Evolutionary conservation across 2,329 filamentous ascomycete genomes (phyloP).

Genomic region (Beauveria sp.): DNA sequence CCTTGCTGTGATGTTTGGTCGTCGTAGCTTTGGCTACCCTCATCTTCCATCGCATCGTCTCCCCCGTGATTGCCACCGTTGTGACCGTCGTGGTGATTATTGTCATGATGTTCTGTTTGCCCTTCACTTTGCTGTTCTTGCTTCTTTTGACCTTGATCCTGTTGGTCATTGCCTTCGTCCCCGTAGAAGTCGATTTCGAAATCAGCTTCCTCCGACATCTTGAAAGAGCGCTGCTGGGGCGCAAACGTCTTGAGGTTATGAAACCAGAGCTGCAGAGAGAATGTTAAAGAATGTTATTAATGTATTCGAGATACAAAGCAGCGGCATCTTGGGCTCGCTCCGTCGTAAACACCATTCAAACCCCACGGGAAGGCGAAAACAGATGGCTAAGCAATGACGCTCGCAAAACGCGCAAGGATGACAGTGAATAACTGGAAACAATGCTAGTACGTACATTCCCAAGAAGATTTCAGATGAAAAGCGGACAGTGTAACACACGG

Average conservation of each 20-base stretch:
- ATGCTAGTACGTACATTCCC: constrained; percentile 51
- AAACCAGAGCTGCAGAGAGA: constrained; percentile 6
- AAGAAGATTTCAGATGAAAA: constrained; percentile 11
- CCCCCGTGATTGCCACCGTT: constrained; percentile 29
- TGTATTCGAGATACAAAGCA: constrained; percentile 11
- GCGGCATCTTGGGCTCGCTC: background rate
- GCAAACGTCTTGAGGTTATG: background rate
- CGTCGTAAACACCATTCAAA: background rate
- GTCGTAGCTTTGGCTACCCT: constrained; percentile 30
- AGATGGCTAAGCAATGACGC: constrained; percentile 2
- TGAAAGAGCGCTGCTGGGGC: constrained; percentile 13
- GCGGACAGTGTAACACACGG: constrained; percentile 22
- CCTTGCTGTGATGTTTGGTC: constrained; percentile 36
- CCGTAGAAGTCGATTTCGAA: constrained; percentile 69
- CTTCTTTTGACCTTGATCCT: constrained; percentile 21
- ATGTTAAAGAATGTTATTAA: constrained; percentile 12
- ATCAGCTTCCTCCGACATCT: constrained; percentile 63
- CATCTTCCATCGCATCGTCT: constrained; percentile 28
- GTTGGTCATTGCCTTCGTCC: constrained; percentile 43
- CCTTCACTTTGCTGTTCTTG: constrained; percentile 15
- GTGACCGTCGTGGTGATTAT: constrained; percentile 32
- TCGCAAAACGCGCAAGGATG: constrained; percentile 23
- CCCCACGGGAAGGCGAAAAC: background rate
- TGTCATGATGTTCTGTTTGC: constrained; percentile 14
- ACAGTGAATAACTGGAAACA: constrained; percentile 30